phyloP scores from a whole-genome alignment of 257 asterid genomes.

The Euphrasia confusa region DNA sequence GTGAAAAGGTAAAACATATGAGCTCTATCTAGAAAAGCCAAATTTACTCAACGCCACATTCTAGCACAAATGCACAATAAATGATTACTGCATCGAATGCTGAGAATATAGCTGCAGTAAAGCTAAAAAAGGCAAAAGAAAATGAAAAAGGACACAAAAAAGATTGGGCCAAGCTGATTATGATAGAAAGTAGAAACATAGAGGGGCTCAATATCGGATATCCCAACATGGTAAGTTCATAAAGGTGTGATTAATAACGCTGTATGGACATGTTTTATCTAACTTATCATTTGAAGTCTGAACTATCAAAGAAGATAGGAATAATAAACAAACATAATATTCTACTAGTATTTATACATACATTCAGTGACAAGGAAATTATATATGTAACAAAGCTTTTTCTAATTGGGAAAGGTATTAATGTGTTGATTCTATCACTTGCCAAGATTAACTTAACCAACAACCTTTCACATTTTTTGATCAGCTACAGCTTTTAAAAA shows the following conservation, averaged over 20 bases:
- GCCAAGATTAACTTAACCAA: slow-evolving; percentile 5
- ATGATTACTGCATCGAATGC: slow-evolving; percentile 2
- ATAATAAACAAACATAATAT: not conserved
- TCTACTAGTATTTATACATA: slow-evolving; percentile 11
- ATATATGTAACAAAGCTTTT: not conserved
- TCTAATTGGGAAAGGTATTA: slow-evolving; percentile 7
- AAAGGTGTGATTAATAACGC: not conserved
- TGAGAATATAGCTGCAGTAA: slow-evolving; percentile 20
- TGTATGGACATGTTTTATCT: not conserved
- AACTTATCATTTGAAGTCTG: slow-evolving; percentile 3
- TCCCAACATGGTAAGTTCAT: slow-evolving; percentile 9
- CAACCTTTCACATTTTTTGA: slow-evolving; percentile 3
- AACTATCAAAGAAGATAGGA: slow-evolving; percentile 2
- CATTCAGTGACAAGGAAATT: slow-evolving; percentile 8
- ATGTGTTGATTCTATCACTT: slow-evolving; percentile 6
- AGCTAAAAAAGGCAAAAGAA: slow-evolving; percentile 14
- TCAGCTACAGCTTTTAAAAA: slow-evolving; percentile 7
- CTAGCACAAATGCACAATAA: slow-evolving; percentile 6
- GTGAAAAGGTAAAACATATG: slow-evolving; percentile 27
- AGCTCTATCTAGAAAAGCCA: slow-evolving; percentile 21
- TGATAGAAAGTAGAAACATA: not conserved
- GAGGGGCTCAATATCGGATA: not conserved
- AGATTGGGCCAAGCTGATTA: not conserved
- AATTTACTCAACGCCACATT: slow-evolving; percentile 5
- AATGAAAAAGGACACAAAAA: slow-evolving; percentile 7